Base-by-base conservation (phyloP, 768 basidiomycete genomes). In the Boletus sp. region DNA sequence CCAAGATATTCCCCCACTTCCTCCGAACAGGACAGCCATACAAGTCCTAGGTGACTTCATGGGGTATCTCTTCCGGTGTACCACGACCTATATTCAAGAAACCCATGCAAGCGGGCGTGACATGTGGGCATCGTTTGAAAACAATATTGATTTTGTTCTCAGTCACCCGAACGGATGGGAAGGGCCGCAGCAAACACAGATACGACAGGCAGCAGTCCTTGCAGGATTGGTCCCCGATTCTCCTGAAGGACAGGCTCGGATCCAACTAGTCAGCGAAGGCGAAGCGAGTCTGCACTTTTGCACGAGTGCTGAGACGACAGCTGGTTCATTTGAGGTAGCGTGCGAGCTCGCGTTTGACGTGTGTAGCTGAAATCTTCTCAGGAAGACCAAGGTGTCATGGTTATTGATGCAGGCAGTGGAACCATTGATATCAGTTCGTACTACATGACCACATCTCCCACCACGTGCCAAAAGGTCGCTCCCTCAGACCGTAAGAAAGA, bases 381-480 rank as follows among this genome's bases (percentile, higher is more conserved):
- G 79, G 67, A 64, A 15, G 76, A 75, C 13, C 63, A 79, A 44
- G 79, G 78, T 1, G 69, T 83, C 4, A 68, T 81, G 54, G 72
- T 85, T 34, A 77, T 84, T 23, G 82, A 85, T 54, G 81, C 83
- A 5, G 83, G 84, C 8, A 81, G 82, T 40, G 83, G 82, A n/a
- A 85, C 82, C 0, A 72, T 85, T 32, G 83, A 86, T 55, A 69
- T 84, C 35, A 83, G 80, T 53, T 72, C 78, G 13, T 85, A 85
- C 51, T 73, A 72, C 30, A 73, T 75, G 60, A 61, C 63, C 17
- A 60, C 58, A 21, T 65, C 59, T 2, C 50, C 69, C 1, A 53
- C 59, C 3, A 59, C 64, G 2, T 75, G 80, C 32, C 76, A 80
- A 49, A 83, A 83, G 62, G 75, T 81, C 25, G 77, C 79, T 4